phyloP scores from a whole-genome alignment of 352 stramenopile genomes.

The Phytopythium helicoides region DNA sequence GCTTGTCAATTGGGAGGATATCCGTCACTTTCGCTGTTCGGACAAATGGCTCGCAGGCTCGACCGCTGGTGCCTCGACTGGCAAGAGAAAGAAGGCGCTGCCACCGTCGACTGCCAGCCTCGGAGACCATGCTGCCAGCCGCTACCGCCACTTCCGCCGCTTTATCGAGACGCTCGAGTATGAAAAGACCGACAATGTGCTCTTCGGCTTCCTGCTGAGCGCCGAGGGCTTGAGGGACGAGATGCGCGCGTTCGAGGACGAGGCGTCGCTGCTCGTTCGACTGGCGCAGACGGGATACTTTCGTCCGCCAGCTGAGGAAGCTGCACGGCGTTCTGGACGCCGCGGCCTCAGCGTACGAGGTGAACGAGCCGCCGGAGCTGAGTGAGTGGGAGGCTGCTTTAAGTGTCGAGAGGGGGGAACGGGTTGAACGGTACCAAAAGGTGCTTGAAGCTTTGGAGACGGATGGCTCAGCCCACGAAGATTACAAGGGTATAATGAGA shows the following conservation, averaged over 20 bases:
- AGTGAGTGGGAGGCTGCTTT: not conserved
- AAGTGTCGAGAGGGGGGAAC: not conserved
- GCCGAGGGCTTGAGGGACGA: slow-evolving; percentile 1
- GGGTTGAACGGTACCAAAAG: not conserved
- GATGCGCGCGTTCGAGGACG: not conserved
- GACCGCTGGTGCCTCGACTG: no score
- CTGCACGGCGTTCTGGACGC: slow-evolving; percentile 1
- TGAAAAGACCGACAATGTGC: no score
- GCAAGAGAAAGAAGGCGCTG: no score
- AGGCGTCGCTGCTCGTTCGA: not conserved
- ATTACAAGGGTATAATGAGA: not conserved
- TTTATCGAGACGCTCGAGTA: no score
- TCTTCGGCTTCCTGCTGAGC: no score
- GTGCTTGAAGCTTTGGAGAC: not conserved
- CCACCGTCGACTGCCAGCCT: no score
- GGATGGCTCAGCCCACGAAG: not conserved
- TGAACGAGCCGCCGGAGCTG: not conserved
- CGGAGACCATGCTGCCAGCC: no score
- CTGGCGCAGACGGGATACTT: slow-evolving; percentile 1
- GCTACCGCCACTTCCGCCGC: no score
- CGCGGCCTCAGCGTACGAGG: not conserved
- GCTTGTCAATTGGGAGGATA: no score
- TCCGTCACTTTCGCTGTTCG: no score
- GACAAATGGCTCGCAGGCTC: no score
- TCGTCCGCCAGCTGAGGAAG: not conserved